phyloP scores from a whole-genome alignment of 805 yeast genomes.

The Spathaspora gorwiae region DNA sequence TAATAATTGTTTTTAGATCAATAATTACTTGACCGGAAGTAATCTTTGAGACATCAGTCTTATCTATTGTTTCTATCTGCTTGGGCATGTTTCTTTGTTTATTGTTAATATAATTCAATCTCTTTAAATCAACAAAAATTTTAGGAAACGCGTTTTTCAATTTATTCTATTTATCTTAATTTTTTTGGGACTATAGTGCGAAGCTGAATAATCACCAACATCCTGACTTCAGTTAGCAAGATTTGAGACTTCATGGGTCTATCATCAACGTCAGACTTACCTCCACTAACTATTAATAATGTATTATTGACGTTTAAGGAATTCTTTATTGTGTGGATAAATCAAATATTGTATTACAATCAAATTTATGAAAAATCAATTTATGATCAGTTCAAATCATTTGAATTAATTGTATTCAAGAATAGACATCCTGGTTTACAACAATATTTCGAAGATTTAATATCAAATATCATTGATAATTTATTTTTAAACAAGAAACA shows the following conservation, averaged over 20 bases:
- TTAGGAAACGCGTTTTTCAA: neutral
- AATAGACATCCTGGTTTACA: constrained; percentile 46
- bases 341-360: constrained; percentile 51
- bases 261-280: neutral
- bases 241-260: neutral
- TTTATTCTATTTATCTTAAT: neutral
- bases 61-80: no score
- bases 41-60: constrained; percentile 60
- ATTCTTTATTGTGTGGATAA: constrained; percentile 47
- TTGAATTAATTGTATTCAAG: constrained; percentile 38
- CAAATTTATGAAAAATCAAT: constrained; percentile 50
- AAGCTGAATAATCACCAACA: no score
- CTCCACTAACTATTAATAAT: constrained; percentile 8
- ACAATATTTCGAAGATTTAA: constrained; percentile 38
- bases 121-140: neutral
- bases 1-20: constrained; percentile 70
- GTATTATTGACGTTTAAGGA: constrained; percentile 40
- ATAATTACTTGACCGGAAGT: constrained; percentile 93
- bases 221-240: no score
- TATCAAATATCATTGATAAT: constrained; percentile 20
- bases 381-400: constrained; percentile 40
- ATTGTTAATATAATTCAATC: neutral
- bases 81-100: neutral
- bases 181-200: neutral
- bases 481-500: constrained; percentile 6